Percentiles rank a stretch among this genome's conserved stretches.
Conservation (phyloP, 306 rosid genomes). For the Fragaria ananassa region DNA sequence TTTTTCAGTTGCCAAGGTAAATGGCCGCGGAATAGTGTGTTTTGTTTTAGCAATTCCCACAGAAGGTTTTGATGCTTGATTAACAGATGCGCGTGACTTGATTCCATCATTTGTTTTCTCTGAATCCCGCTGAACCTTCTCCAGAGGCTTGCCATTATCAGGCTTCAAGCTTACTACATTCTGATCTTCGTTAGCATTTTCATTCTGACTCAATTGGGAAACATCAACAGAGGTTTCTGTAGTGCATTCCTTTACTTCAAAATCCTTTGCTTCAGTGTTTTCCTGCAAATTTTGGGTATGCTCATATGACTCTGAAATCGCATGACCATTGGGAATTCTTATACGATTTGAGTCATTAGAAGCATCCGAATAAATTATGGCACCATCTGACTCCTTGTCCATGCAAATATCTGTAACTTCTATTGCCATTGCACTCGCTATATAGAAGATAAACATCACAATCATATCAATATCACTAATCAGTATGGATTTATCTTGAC, state of each 20-base stretch:
- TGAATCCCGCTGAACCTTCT: constrained; percentile 34
- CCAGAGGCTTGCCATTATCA: constrained; percentile 32
- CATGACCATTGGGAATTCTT: constrained; percentile 39
- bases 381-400: constrained; percentile 84
- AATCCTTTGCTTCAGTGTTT: constrained; percentile 67
- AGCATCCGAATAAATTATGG: constrained; percentile 52
- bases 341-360: constrained; percentile 50
- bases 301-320: constrained; percentile 50
- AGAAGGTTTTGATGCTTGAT: constrained; percentile 44
- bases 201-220: constrained; percentile 29
- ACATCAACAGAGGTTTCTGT: constrained; percentile 60
- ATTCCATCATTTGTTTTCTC: constrained; percentile 44
- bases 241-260: constrained; percentile 96
- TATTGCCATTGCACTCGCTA: constrained; percentile 62
- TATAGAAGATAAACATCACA: constrained; percentile 25
- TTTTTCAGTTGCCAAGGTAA: constrained; percentile 92
- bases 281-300: constrained; percentile 67
- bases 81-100: constrained; percentile 43
- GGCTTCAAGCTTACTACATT: constrained; percentile 32
- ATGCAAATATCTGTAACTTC: constrained; percentile 80
- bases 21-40: constrained; percentile 85
- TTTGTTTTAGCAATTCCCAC: constrained; percentile 59
- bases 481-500: background rate
- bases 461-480: background rate
- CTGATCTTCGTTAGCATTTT: constrained; percentile 39